Conservation (phyloP, 768 basidiomycete genomes). For the Infundibulicybe gibba region DNA sequence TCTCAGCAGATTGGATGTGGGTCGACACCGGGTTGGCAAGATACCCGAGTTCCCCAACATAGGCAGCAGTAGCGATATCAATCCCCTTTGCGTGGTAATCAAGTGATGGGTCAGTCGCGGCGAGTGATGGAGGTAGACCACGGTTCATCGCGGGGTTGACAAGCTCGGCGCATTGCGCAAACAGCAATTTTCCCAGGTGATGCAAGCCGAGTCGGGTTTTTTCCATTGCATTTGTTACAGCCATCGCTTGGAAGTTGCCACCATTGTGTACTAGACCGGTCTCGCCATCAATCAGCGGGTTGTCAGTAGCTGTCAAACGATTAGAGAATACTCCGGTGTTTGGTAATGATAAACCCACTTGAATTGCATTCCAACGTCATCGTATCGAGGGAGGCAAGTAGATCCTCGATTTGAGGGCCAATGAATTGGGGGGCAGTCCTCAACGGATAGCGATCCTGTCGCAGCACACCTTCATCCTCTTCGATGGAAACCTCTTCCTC, state of each 20-base stretch:
- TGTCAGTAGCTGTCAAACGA: slow-evolving; percentile 64
- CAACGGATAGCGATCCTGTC: slow-evolving; percentile 73
- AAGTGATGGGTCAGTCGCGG: slow-evolving; percentile 70
- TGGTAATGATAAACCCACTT: slow-evolving; percentile 44
- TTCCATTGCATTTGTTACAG: slow-evolving; percentile 79
- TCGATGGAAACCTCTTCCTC: slow-evolving; percentile 65
- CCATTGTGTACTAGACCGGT: slow-evolving; percentile 68
- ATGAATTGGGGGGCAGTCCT: slow-evolving; percentile 75
- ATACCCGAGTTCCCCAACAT: slow-evolving; percentile 74
- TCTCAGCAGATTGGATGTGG: slow-evolving; percentile 80
- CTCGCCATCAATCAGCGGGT: slow-evolving; percentile 72
- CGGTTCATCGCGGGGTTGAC: slow-evolving; percentile 80
- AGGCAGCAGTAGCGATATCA: slow-evolving; percentile 81
- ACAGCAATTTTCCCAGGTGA: slow-evolving; percentile 69
- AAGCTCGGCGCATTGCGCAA: slow-evolving; percentile 70
- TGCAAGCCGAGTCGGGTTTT: slow-evolving; percentile 73
- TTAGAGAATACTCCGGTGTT: slow-evolving; percentile 3
- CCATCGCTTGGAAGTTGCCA: slow-evolving; percentile 88
- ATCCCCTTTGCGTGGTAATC: slow-evolving; percentile 78
- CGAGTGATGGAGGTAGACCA: slow-evolving; percentile 71
- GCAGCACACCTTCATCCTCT: slow-evolving; percentile 63
- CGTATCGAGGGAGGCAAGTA: slow-evolving; percentile 53
- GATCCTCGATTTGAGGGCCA: slow-evolving; percentile 77
- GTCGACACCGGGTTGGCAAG: slow-evolving; percentile 77
- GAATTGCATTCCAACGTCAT: slow-evolving; percentile 76